Percentiles rank a stretch among this genome's conserved stretches.
Evolutionary conservation across 495 filamentous ascomycete genomes (phyloP).

Genomic region (Bathelium albidoporum): DNA sequence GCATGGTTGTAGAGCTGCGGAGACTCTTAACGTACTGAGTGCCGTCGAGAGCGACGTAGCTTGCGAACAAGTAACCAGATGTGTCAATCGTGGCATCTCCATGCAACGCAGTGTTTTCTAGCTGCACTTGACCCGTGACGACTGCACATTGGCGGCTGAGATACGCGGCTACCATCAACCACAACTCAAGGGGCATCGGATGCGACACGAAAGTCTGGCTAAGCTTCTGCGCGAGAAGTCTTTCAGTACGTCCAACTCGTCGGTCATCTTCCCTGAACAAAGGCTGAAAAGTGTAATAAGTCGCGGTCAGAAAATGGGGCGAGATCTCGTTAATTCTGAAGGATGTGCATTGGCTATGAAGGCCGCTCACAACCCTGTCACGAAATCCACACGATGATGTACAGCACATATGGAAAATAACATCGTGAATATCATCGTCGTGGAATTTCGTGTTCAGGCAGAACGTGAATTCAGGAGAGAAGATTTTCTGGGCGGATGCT

Average conservation of each 20-base stretch:
- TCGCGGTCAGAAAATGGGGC: not conserved
- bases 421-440: not conserved
- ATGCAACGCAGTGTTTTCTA: not conserved
- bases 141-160: not conserved
- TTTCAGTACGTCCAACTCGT: not conserved
- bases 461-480: not conserved
- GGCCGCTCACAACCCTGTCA: not conserved
- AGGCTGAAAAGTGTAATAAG: not conserved
- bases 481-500: not conserved
- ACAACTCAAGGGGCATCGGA: not conserved
- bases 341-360: not conserved
- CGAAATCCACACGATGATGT: not conserved
- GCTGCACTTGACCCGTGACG: not conserved
- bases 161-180: not conserved
- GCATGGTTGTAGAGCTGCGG: not conserved
- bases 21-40: not conserved
- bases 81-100: not conserved
- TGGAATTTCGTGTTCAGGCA: not conserved
- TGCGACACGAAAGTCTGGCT: not conserved
- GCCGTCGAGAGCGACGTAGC: not conserved
- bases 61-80: not conserved
- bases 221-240: not conserved
- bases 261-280: not conserved
- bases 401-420: not conserved
- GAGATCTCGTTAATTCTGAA: not conserved